These are phyloP conservation scores for Penicillium samsonianum DNA, from an alignment of 495 filamentous ascomycete species.

Conservation along the genomic window DNA sequence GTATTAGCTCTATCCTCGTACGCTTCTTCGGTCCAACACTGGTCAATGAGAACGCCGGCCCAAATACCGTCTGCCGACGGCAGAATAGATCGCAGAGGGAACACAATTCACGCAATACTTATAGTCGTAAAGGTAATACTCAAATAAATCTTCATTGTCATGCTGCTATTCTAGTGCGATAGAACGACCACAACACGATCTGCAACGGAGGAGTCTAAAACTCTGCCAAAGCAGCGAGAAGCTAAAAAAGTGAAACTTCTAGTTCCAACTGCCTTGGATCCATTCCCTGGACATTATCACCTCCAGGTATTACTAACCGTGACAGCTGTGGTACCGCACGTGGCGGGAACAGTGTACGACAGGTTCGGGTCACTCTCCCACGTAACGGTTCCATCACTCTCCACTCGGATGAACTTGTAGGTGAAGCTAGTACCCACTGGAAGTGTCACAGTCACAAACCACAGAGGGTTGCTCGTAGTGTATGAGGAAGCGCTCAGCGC, in stretches of 20 bases:
- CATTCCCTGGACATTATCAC: no score
- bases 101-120: neutral
- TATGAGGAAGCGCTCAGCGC: constrained; percentile 56
- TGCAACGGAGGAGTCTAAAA: no score
- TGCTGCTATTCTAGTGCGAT: neutral
- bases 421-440: constrained; percentile 54
- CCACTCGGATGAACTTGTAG: constrained; percentile 70
- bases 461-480: constrained; percentile 55
- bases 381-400: constrained; percentile 50
- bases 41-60: no score
- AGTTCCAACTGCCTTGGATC: no score
- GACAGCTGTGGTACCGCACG: constrained; percentile 44
- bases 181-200: neutral
- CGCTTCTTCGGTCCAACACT: no score
- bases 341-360: constrained; percentile 53
- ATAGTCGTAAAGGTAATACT: neutral
- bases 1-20: no score
- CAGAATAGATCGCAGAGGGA: no score
- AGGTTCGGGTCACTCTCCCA: constrained; percentile 71
- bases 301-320: constrained; percentile 39
- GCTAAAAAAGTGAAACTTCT: no score
- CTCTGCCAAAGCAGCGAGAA: no score
- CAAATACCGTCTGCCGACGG: no score
- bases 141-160: neutral
- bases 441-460: constrained; percentile 55